Evolutionary conservation across 179 eudicot genomes (phyloP).

Genomic region (Dionaea muscipula): DNA sequence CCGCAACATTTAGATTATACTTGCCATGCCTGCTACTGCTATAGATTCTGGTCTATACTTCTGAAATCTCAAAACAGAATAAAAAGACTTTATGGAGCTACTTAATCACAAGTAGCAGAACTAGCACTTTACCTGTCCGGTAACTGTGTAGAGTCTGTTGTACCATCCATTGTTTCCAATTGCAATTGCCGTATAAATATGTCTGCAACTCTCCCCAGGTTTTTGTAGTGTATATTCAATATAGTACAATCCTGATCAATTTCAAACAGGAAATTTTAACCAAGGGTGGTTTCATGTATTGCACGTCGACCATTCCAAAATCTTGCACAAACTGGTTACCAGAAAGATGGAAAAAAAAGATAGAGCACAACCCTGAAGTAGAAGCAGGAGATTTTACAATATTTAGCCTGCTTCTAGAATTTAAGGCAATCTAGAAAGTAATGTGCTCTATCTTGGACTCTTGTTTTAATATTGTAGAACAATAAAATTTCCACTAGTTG

Average conservation of each 20-base stretch:
- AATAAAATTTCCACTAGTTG: no score
- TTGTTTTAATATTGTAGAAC: no score
- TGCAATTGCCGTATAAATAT: conserved; percentile 66
- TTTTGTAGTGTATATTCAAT: conserved; percentile 69
- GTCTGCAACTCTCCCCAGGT: conserved; percentile 73
- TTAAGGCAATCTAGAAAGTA: no score
- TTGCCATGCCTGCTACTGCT: not conserved
- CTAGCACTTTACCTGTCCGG: conserved; percentile 55
- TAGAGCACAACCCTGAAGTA: no score
- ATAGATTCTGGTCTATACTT: not conserved
- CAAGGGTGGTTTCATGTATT: no score
- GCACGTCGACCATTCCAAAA: no score
- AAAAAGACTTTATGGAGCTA: not conserved
- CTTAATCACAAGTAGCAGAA: not conserved
- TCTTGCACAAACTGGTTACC: no score
- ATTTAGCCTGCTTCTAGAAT: no score
- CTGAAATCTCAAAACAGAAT: not conserved
- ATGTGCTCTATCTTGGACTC: no score
- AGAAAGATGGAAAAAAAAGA: no score
- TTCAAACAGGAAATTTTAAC: not conserved
- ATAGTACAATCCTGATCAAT: conserved; percentile 59
- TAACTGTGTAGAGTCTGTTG: conserved; percentile 78
- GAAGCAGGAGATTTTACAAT: no score
- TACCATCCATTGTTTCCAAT: conserved; percentile 62
- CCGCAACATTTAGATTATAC: not conserved